phyloP scores from a whole-genome alignment of 192 early-diverging fungal genomes.

The Spizellomyces punctatus region DNA sequence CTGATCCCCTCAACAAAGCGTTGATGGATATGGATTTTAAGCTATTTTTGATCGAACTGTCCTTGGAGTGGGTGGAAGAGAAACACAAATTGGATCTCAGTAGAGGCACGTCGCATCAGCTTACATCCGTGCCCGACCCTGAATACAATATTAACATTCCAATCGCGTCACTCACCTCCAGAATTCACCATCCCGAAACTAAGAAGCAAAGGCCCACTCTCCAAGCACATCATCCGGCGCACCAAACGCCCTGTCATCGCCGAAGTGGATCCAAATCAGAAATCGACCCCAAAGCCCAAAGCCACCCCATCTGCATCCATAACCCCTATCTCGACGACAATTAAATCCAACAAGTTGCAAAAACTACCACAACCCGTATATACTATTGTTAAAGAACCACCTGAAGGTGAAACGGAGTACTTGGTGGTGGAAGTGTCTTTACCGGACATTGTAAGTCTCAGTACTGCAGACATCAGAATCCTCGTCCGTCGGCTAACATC shows the following conservation, averaged over 20 bases:
- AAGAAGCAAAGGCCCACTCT: constrained; percentile 59
- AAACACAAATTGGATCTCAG: constrained; percentile 56
- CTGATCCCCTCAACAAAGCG: constrained; percentile 54
- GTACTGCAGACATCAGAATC: background rate
- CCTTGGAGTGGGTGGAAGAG: constrained; percentile 71
- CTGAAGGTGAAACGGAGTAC: constrained; percentile 16
- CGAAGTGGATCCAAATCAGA: constrained; percentile 15
- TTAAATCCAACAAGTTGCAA: background rate
- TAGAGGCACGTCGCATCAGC: constrained; percentile 50
- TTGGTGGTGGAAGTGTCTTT: constrained; percentile 22
- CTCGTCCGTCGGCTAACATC: background rate
- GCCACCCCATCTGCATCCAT: background rate
- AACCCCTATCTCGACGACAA: background rate
- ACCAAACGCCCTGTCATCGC: constrained; percentile 54
- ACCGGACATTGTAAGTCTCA: constrained; percentile 28
- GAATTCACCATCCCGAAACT: constrained; percentile 64
- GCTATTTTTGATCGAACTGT: constrained; percentile 68
- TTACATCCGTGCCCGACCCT: no score
- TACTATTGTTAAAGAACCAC: constrained; percentile 19
- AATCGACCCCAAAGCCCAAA: background rate
- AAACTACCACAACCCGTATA: constrained; percentile 23
- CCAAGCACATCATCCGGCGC: constrained; percentile 54
- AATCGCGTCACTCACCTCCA: constrained; percentile 18
- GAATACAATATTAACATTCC: no score
- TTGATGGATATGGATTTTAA: constrained; percentile 63